These are phyloP conservation scores for Sporobolomyces phaffii DNA, from an alignment of 768 basidiomycete genomes.

Conservation along the genomic window DNA sequence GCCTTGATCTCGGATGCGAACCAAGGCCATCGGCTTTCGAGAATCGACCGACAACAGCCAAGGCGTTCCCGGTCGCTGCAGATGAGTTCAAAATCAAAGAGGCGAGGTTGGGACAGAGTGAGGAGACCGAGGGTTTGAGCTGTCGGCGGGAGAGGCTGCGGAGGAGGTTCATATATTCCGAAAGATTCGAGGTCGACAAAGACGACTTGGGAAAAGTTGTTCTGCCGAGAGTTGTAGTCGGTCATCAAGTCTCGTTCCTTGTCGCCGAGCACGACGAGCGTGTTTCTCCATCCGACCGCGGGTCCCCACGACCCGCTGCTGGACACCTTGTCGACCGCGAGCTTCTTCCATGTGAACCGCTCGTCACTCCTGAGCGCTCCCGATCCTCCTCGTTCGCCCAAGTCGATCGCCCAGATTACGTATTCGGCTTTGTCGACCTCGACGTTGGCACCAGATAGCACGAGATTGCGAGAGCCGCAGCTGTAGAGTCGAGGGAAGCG, in stretches of 20 bases:
- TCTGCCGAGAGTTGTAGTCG: constrained; percentile 69
- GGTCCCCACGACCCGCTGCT: constrained; percentile 89
- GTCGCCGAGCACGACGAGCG: constrained; percentile 86
- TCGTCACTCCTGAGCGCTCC: constrained; percentile 41
- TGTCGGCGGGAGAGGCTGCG: constrained; percentile 55
- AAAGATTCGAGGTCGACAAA: constrained; percentile 62
- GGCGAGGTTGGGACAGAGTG: constrained; percentile 51
- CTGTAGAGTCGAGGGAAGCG: constrained; percentile 93
- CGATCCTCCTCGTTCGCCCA: constrained; percentile 45
- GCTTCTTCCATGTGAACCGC: constrained; percentile 74
- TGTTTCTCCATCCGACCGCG: constrained; percentile 78
- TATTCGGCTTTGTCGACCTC: constrained; percentile 79
- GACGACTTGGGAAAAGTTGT: constrained; percentile 55
- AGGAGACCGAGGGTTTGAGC: constrained; percentile 82
- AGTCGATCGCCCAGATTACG: constrained; percentile 89
- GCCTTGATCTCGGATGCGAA: constrained; percentile 49
- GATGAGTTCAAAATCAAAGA: constrained; percentile 77
- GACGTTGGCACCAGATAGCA: constrained; percentile 57
- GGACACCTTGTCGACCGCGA: constrained; percentile 79
- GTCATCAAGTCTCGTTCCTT: constrained; percentile 70
- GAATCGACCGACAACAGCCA: constrained; percentile 67
- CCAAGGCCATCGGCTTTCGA: constrained; percentile 93
- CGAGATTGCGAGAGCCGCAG: constrained; percentile 72
- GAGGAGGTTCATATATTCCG: constrained; percentile 85
- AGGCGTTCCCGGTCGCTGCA: constrained; percentile 84